These are phyloP conservation scores for Phytopythium delawarense DNA, from an alignment of 352 stramenopile species.

Conservation along the genomic window DNA sequence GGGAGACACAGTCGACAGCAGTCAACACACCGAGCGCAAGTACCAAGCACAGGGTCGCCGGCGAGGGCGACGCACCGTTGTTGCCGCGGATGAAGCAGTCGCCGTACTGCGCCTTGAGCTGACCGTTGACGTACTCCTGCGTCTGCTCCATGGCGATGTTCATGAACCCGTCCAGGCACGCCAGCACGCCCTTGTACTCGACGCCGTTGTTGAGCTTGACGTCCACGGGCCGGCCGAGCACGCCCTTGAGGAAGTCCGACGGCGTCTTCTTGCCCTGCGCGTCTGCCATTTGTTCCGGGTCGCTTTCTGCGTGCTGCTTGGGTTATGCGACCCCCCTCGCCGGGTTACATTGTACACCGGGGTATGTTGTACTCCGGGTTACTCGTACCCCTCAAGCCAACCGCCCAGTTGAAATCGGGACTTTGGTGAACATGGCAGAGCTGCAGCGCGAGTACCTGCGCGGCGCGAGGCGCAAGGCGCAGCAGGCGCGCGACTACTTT, in stretches of 20 bases:
- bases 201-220: slow-evolving; percentile 99
- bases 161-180: slow-evolving; percentile 99
- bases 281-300: slow-evolving; percentile 32
- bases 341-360: not conserved
- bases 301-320: not conserved
- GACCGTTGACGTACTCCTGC: slow-evolving; percentile 99
- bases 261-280: slow-evolving; percentile 78
- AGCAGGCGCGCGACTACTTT: slow-evolving; percentile 50
- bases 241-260: slow-evolving; percentile 90
- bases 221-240: slow-evolving; percentile 94
- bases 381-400: too few relatives aligned
- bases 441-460: slow-evolving; percentile 57
- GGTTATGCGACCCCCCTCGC: not conserved
- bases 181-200: slow-evolving; percentile 98
- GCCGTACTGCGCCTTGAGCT: slow-evolving; percentile 99
- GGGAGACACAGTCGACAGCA: not conserved
- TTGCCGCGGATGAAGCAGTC: slow-evolving; percentile 99
- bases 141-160: slow-evolving; percentile 99
- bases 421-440: slow-evolving; percentile 16
- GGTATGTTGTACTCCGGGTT: too few relatives aligned
- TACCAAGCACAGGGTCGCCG: not conserved
- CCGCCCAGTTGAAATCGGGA: not conserved
- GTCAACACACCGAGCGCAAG: not conserved
- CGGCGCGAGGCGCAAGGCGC: slow-evolving; percentile 47
- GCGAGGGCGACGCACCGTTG: slow-evolving; percentile 83